A percentile compares a stretch with the other conserved stretches of the same genome.
Conservation (phyloP, 2,329 filamentous ascomycete genomes). For the Diaporthe destruens region DNA sequence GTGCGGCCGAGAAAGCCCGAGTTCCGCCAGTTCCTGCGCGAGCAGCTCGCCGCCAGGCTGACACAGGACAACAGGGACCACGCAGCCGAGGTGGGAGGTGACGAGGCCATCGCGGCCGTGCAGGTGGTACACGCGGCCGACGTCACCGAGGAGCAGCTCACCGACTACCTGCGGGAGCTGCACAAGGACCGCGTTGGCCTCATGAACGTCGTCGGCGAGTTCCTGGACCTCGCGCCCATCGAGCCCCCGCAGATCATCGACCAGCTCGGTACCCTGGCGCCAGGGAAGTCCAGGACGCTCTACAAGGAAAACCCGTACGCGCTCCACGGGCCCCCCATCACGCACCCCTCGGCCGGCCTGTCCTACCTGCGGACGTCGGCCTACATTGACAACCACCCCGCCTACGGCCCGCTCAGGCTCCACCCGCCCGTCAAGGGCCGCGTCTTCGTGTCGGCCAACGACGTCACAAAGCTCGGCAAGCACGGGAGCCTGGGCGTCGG, state of each 20-base stretch:
- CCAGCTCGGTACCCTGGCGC: constrained; percentile 43
- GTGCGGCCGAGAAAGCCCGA: constrained; percentile 66
- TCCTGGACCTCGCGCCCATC: constrained; percentile 72
- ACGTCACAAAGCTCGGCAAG: neutral
- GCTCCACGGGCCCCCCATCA: constrained; percentile 67
- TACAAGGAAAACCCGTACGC: constrained; percentile 60
- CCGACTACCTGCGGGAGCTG: constrained; percentile 64
- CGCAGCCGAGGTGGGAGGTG: constrained; percentile 55
- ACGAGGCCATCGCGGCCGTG: constrained; percentile 46
- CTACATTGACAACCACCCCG: constrained; percentile 70
- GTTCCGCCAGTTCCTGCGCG: constrained; percentile 67
- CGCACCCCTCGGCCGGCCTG: constrained; percentile 72
- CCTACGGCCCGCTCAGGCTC: constrained; percentile 69
- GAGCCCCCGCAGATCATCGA: constrained; percentile 49
- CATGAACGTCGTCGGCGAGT: constrained; percentile 68
- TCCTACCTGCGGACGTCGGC: constrained; percentile 70
- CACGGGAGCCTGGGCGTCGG: constrained; percentile 65
- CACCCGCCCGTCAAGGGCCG: constrained; percentile 64
- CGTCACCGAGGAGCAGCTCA: constrained; percentile 65
- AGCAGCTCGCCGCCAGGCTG: constrained; percentile 61
- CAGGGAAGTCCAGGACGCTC: constrained; percentile 42
- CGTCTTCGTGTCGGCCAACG: constrained; percentile 47
- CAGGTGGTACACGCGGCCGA: constrained; percentile 52
- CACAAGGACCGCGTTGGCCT: constrained; percentile 65
- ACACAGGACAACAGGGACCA: constrained; percentile 53